Percentiles rank a stretch among this genome's conserved stretches.
These are phyloP conservation scores for Penicillium flavigenum DNA, from an alignment of 495 filamentous ascomycete species.

Conservation along the genomic window DNA sequence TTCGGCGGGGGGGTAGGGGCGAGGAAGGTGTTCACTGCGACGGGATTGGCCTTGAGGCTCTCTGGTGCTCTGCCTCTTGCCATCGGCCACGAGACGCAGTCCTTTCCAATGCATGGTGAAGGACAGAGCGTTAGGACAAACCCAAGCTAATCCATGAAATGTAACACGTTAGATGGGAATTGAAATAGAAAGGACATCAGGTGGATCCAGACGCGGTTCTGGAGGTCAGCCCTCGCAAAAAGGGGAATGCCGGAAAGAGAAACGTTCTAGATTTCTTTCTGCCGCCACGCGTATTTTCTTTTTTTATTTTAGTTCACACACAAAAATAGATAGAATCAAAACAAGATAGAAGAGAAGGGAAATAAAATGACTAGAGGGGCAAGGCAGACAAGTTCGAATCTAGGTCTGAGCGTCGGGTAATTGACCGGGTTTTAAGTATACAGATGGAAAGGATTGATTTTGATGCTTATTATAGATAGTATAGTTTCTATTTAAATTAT, in stretches of 20 bases:
- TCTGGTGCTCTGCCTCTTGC: conserved; percentile 40
- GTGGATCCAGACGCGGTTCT: conserved; percentile 32
- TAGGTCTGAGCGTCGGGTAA: conserved; percentile 19
- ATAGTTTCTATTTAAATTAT: background rate
- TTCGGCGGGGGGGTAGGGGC: conserved; percentile 36
- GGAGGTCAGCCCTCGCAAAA: conserved; percentile 33
- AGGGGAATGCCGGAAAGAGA: conserved; percentile 30
- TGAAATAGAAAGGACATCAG: conserved; percentile 16
- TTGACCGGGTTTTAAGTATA: conserved; percentile 12
- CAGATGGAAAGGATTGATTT: background rate
- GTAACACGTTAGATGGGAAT: background rate
- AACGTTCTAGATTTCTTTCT: conserved; percentile 10
- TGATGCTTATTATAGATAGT: background rate
- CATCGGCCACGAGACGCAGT: conserved; percentile 42
- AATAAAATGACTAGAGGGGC: conserved; percentile 12
- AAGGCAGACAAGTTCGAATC: conserved; percentile 20
- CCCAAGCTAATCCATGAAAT: conserved; percentile 2
- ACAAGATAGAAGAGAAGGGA: conserved; percentile 3
- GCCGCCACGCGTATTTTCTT: conserved; percentile 1
- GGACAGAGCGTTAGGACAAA: conserved; percentile 5
- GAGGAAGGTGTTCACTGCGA: conserved; percentile 46
- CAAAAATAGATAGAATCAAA: background rate
- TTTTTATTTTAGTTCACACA: background rate
- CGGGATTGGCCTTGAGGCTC: conserved; percentile 36
- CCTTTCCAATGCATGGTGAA: conserved; percentile 50